Evolutionary conservation across 23 red algal genomes (phyloP).

Genomic region (Chondrus crispus): DNA sequence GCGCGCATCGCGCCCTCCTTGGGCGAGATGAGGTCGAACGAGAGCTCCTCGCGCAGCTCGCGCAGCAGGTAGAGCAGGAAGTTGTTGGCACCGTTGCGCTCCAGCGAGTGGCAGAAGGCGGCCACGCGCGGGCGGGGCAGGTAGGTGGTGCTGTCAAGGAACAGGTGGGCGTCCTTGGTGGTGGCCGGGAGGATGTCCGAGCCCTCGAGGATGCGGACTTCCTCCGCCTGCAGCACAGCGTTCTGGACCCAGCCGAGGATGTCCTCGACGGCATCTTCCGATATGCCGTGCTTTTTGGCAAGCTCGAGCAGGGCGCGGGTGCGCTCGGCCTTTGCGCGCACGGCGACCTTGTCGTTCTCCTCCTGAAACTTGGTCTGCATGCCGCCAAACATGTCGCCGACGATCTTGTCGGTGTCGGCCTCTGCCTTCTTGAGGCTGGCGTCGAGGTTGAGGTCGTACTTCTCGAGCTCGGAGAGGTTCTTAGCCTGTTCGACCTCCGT

Average conservation of each 20-base stretch:
- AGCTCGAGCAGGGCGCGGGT: conserved; percentile 69
- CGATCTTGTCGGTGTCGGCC: conserved; percentile 71
- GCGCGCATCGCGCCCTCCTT: conserved; percentile 97
- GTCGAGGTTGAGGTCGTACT: conserved; percentile 70
- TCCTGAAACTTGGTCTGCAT: conserved; percentile 47
- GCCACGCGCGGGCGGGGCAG: conserved; percentile 67
- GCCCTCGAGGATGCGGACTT: conserved; percentile 18
- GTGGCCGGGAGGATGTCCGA: conserved; percentile 33
- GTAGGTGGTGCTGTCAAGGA: conserved; percentile 32
- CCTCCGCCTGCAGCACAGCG: conserved; percentile 49
- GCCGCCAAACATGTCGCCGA: conserved; percentile 87
- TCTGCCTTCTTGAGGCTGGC: conserved; percentile 69
- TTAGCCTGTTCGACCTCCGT: conserved; percentile 37
- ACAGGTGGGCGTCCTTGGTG: conserved; percentile 24
- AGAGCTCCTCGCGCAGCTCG: conserved; percentile 80
- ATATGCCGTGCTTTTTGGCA: conserved; percentile 55
- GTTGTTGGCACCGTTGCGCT: conserved; percentile 97
- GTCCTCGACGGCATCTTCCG: conserved; percentile 67
- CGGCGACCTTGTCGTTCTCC: conserved; percentile 40
- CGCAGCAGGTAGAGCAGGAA: conserved; percentile 89
- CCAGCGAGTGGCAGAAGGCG: conserved; percentile 94
- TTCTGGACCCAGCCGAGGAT: conserved; percentile 58
- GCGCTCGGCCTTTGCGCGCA: conserved; percentile 65
- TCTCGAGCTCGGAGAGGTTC: conserved; percentile 58
- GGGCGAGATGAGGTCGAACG: conserved; percentile 75